Conservation (phyloP, 2,329 filamentous ascomycete species). For the Neonectria neomacrospora region DNA sequence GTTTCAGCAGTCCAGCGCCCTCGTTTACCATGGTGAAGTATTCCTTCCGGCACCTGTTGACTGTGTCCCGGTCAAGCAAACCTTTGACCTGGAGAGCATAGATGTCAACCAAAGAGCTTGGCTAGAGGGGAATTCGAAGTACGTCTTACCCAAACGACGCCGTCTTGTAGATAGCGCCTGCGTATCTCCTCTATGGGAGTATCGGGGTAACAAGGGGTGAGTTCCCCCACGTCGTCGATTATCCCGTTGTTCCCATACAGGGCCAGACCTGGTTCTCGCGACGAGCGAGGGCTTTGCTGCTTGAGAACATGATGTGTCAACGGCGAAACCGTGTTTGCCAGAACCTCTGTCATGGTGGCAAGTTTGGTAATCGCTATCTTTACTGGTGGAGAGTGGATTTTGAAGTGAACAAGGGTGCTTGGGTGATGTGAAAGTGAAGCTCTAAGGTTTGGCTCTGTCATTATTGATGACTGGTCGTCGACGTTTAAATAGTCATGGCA, state of each 20-base stretch:
- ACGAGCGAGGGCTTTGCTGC: background rate
- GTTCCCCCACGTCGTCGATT: constrained; percentile 8
- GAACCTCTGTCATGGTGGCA: constrained; percentile 1
- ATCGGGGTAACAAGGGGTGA: constrained; percentile 51
- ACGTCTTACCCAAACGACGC: constrained; percentile 34
- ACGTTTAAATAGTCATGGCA: no score
- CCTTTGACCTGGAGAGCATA: constrained; percentile 64
- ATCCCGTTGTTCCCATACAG: constrained; percentile 1
- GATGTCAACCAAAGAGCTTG: constrained; percentile 45
- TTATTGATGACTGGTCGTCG: no score
- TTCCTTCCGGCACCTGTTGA: constrained; percentile 59
- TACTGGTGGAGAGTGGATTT: background rate
- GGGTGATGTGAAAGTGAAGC: no score
- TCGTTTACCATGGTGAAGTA: constrained; percentile 65
- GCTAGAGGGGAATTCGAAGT: background rate
- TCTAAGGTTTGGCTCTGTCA: no score
- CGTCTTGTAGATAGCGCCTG: constrained; percentile 50
- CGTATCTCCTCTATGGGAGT: constrained; percentile 60
- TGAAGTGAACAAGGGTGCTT: no score
- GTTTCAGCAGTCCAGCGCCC: constrained; percentile 63
- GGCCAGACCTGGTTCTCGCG: background rate
- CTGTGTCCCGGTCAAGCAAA: constrained; percentile 61
- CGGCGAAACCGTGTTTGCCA: background rate
- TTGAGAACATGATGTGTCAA: background rate
- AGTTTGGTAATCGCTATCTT: background rate